These are phyloP conservation scores for Carex kokanica DNA, from an alignment of 176 grass and related monocot species.

Conservation along the genomic window DNA sequence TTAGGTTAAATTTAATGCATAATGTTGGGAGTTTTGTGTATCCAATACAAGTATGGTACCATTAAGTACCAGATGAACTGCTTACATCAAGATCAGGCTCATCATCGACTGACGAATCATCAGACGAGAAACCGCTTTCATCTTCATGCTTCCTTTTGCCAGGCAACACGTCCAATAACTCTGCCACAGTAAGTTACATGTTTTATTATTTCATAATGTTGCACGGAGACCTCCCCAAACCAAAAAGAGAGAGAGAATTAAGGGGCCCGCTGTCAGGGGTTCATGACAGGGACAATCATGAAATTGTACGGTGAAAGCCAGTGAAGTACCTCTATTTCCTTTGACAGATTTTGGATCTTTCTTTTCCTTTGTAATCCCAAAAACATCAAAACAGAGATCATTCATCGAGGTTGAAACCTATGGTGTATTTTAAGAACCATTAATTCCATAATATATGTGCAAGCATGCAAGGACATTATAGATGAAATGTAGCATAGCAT, in stretches of 20 bases:
- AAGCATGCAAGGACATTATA: not conserved
- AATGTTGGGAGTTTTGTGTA: not conserved
- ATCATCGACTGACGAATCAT: constrained; percentile 51
- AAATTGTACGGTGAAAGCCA: not conserved
- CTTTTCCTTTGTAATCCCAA: constrained; percentile 86
- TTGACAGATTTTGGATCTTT: constrained; percentile 81
- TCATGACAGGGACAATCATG: not conserved
- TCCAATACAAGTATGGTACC: not conserved
- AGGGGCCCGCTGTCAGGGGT: not conserved
- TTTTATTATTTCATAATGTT: not conserved
- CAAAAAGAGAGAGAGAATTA: not conserved
- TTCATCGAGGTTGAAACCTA: constrained; percentile 94
- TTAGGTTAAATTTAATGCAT: not conserved
- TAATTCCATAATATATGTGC: constrained; percentile 23
- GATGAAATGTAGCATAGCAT: not conserved
- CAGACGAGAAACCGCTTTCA: constrained; percentile 42
- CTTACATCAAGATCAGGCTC: constrained; percentile 56
- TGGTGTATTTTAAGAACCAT: not conserved
- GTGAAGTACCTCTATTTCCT: constrained; percentile 71
- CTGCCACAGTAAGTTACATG: constrained; percentile 27
- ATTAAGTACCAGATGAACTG: not conserved
- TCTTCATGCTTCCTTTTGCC: constrained; percentile 76
- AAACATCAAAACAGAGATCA: constrained; percentile 95
- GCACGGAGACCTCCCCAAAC: not conserved
- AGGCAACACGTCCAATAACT: constrained; percentile 79